A percentile compares a stretch with the other conserved stretches of the same genome.
These are phyloP conservation scores for Aspergillus hiratsukae DNA, from an alignment of 2,329 filamentous ascomycete species.

Conservation along the genomic window DNA sequence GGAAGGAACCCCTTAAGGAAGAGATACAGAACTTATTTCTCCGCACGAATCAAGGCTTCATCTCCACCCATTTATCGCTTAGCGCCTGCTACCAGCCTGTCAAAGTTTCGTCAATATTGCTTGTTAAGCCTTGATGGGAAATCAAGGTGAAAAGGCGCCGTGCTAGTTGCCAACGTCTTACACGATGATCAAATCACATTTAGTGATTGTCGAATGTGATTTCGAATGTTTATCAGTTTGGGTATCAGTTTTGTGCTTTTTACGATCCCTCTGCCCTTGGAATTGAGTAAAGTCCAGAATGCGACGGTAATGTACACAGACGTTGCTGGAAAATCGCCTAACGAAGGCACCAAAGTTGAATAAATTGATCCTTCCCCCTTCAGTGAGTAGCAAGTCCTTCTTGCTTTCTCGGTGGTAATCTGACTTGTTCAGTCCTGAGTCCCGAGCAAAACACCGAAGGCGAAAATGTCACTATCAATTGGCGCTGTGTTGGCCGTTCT, in stretches of 20 bases:
- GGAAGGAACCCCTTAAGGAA: no score
- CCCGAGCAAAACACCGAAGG: not conserved
- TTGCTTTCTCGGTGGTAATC: not conserved
- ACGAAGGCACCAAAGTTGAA: not conserved
- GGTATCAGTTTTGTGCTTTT: no score
- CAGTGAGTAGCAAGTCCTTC: not conserved
- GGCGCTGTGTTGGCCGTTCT: conserved; percentile 13
- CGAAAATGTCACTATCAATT: conserved; percentile 1
- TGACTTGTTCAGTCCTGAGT: not conserved
- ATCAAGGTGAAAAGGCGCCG: not conserved
- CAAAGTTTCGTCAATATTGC: not conserved
- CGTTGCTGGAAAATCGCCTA: not conserved
- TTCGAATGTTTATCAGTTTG: not conserved
- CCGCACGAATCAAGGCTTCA: not conserved
- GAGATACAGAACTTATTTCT: not conserved
- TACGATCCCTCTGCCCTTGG: no score
- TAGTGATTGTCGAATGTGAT: not conserved
- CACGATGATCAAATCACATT: not conserved
- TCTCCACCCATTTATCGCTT: not conserved
- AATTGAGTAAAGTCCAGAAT: not conserved
- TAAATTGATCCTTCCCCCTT: not conserved
- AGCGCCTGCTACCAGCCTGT: not conserved
- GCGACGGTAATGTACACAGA: not conserved
- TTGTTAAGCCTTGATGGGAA: not conserved
- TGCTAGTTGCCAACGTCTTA: not conserved